Evolutionary conservation across 148 eudicot species (phyloP).

Genomic region (Rhododendron simsii): DNA sequence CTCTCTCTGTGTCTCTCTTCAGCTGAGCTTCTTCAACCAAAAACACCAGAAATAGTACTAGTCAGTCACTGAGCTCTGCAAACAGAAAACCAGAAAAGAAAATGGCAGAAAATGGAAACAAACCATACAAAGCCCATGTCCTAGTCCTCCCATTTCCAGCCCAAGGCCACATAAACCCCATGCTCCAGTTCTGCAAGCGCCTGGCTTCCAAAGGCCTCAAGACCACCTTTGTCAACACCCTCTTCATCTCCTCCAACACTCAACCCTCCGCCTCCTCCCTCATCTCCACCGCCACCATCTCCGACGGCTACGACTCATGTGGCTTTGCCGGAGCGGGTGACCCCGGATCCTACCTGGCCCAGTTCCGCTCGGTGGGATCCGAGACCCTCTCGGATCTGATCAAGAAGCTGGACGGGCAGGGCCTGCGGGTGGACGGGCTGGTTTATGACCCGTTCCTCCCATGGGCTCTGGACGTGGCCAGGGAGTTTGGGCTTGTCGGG

Average conservation of each 20-base stretch:
- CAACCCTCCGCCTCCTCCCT: neutral
- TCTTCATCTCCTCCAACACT: neutral
- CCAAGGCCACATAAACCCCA: neutral
- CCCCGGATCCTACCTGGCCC: neutral
- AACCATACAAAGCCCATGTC: neutral
- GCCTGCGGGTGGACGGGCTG: neutral
- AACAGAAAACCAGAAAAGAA: neutral
- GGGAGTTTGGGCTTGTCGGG: neutral
- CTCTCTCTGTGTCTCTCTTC: too few species aligned
- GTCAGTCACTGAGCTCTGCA: too few species aligned
- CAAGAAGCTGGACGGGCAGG: neutral
- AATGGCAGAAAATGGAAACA: neutral
- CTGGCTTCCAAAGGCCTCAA: neutral
- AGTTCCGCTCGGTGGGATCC: neutral
- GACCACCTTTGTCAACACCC: neutral
- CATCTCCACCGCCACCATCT: neutral
- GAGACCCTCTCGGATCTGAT: neutral
- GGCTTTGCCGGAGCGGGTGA: neutral
- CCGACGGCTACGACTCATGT: neutral
- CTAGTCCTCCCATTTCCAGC: neutral
- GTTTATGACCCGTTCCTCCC: neutral
- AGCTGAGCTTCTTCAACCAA: neutral
- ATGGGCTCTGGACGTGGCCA: neutral
- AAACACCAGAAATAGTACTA: too few species aligned
- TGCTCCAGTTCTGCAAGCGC: neutral